Evolutionary conservation across 306 rosid species (phyloP).

Genomic region (Prunus kanzakura): DNA sequence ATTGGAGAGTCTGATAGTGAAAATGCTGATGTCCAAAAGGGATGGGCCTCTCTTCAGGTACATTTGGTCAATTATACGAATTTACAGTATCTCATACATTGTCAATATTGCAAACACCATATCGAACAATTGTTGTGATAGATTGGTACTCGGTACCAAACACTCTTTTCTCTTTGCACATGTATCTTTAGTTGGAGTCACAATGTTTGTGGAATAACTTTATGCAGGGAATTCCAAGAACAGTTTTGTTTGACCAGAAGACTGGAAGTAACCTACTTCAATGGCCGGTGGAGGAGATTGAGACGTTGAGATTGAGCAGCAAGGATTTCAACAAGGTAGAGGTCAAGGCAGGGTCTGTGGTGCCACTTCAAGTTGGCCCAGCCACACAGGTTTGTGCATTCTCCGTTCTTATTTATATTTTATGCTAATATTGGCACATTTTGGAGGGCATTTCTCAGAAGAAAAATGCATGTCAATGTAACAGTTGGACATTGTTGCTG

Average conservation of each 20-base stretch:
- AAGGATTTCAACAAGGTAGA: slow-evolving; percentile 41
- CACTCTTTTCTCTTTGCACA: not conserved
- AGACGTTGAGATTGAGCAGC: slow-evolving; percentile 56
- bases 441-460: not conserved
- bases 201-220: not conserved
- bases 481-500: slow-evolving; percentile 79
- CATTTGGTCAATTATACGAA: not conserved
- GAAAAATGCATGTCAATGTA: not conserved
- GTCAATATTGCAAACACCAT: not conserved
- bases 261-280: slow-evolving; percentile 69
- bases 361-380: slow-evolving; percentile 54
- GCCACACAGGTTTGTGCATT: slow-evolving; percentile 65
- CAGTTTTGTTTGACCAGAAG: slow-evolving; percentile 57
- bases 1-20: slow-evolving; percentile 87
- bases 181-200: not conserved
- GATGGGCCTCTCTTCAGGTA: slow-evolving; percentile 92
- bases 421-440: not conserved
- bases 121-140: not conserved
- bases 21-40: slow-evolving; percentile 66
- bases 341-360: slow-evolving; percentile 56
- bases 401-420: not conserved
- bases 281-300: slow-evolving; percentile 83
- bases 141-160: not conserved
- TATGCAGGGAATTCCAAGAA: slow-evolving; percentile 73
- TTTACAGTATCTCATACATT: not conserved